These are phyloP conservation scores for Linnemannia exigua DNA, from an alignment of 192 early-diverging fungal genomes.

Conservation along the genomic window DNA sequence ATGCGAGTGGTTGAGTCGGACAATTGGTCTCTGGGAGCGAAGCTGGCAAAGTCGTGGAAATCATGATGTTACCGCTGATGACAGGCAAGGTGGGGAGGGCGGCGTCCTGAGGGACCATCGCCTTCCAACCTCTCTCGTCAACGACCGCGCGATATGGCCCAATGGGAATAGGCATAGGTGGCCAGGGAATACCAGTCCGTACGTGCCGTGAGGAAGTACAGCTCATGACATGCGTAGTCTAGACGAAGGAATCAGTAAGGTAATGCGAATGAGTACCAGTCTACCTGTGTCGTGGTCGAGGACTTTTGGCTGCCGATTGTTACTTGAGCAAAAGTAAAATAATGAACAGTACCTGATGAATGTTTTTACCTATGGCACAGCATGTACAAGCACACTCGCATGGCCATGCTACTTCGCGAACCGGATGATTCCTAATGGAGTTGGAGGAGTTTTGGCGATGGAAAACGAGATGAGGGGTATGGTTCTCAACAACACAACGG, in stretches of 20 bases:
- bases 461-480: too few species aligned
- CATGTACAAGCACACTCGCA: too few species aligned
- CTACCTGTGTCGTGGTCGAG: too few species aligned
- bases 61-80: background rate
- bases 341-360: too few species aligned
- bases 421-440: too few species aligned
- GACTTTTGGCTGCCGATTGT: too few species aligned
- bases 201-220: background rate
- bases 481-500: too few species aligned
- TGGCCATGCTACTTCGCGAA: too few species aligned
- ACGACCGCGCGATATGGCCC: background rate
- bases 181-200: slow-evolving; percentile 6
- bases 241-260: background rate
- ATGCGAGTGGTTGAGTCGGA: background rate
- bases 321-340: too few species aligned
- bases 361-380: too few species aligned
- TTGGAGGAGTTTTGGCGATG: too few species aligned
- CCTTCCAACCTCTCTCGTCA: slow-evolving; percentile 14
- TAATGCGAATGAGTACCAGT: too few species aligned
- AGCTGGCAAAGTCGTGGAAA: background rate
- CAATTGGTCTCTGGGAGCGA: background rate
- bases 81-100: background rate
- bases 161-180: background rate
- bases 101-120: background rate
- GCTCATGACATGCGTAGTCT: background rate